These are phyloP conservation scores for Pichia inconspicua DNA, from an alignment of 1,139 yeast species.

Conservation along the genomic window DNA sequence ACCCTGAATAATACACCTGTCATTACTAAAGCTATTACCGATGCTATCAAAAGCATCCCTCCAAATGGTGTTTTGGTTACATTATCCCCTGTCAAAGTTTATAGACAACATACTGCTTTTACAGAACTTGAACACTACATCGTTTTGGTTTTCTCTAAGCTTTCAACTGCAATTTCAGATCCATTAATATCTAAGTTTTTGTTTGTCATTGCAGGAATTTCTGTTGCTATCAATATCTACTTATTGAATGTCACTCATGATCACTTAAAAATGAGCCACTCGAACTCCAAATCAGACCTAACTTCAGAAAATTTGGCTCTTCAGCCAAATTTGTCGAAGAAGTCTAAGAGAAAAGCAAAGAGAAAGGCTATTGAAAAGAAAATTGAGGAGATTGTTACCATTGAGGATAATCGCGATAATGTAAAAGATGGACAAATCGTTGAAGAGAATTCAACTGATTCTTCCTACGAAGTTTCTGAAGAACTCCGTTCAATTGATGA, in stretches of 20 bases:
- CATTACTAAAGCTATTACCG: slow-evolving; percentile 29
- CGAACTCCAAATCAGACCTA: not conserved
- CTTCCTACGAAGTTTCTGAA: slow-evolving; percentile 11
- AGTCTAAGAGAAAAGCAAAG: slow-evolving; percentile 13
- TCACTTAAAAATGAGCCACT: slow-evolving; percentile 29
- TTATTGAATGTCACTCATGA: slow-evolving; percentile 69
- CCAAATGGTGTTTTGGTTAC: slow-evolving; percentile 53
- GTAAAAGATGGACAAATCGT: slow-evolving; percentile 27
- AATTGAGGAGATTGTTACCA: slow-evolving; percentile 2
- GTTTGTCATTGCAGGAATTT: slow-evolving; percentile 63
- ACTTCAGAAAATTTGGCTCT: not conserved
- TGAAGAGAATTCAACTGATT: slow-evolving; percentile 20
- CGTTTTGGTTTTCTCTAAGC: slow-evolving; percentile 42
- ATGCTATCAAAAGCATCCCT: slow-evolving; percentile 8
- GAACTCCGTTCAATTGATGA: slow-evolving; percentile 47
- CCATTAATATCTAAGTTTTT: slow-evolving; percentile 72
- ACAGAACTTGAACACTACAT: slow-evolving; percentile 62
- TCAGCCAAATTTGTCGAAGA: slow-evolving; percentile 3
- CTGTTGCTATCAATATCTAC: slow-evolving; percentile 76
- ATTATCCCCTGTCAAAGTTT: slow-evolving; percentile 56
- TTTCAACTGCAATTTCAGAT: slow-evolving; percentile 75
- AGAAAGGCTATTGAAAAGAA: slow-evolving; percentile 9
- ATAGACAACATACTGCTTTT: slow-evolving; percentile 58
- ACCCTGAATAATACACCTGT: slow-evolving; percentile 11
- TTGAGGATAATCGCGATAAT: slow-evolving; percentile 15